A percentile compares a stretch with the other conserved stretches of the same genome.
Evolutionary conservation across 441 rosid species (phyloP).

Genomic region (Erodium moschatum): DNA sequence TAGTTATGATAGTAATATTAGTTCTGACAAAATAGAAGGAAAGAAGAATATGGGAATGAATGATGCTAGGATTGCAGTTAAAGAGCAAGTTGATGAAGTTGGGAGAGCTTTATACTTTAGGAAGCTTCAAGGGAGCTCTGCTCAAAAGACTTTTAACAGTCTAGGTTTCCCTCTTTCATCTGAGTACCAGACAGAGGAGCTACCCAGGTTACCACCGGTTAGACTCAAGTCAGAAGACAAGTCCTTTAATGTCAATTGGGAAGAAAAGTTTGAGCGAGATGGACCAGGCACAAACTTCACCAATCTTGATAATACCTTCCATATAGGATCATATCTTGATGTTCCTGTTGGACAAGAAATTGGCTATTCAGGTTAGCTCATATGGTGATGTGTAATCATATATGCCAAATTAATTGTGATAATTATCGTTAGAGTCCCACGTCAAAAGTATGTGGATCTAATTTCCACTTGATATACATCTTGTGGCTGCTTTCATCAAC

Average conservation of each 20-base stretch:
- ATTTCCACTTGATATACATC: background rate
- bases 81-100: conserved; percentile 76
- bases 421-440: too few species aligned
- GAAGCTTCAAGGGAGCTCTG: conserved; percentile 43
- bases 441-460: background rate
- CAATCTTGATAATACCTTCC: conserved; percentile 48
- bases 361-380: conserved; percentile 64
- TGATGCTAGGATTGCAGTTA: conserved; percentile 54
- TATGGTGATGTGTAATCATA: background rate
- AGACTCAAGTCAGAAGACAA: conserved; percentile 86
- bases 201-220: conserved; percentile 79
- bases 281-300: conserved; percentile 40
- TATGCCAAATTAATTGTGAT: too few species aligned
- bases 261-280: conserved; percentile 69
- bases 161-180: conserved; percentile 37
- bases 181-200: conserved; percentile 63
- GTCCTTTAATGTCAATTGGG: conserved; percentile 51
- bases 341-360: conserved; percentile 91
- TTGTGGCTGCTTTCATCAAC: background rate
- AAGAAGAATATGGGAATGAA: conserved; percentile 42
- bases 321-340: conserved; percentile 71
- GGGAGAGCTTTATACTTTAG: conserved; percentile 59
- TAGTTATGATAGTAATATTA: conserved; percentile 27
- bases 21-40: conserved; percentile 50
- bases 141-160: conserved; percentile 35